These are phyloP conservation scores for Rhynchosporium agropyri DNA, from an alignment of 2,329 filamentous ascomycete genomes.

Conservation along the genomic window DNA sequence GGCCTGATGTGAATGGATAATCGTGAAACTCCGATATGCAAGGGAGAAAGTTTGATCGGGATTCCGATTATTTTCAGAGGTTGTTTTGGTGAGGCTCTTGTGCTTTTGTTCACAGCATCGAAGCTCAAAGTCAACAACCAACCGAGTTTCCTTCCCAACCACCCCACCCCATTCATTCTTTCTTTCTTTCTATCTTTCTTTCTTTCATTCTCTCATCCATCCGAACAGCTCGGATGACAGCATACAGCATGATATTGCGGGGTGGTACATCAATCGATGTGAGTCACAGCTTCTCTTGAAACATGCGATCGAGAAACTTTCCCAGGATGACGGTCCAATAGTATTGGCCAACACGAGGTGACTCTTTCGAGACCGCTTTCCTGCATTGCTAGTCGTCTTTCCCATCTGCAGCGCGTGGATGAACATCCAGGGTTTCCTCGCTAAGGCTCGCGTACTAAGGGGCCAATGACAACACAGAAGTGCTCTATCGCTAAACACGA, in stretches of 20 bases:
- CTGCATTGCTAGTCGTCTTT: constrained; percentile 23
- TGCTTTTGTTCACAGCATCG: background rate
- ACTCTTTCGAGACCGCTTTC: constrained; percentile 26
- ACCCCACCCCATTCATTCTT: background rate
- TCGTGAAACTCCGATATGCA: background rate
- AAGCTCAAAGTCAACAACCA: too few species aligned
- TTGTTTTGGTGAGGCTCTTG: constrained; percentile 2
- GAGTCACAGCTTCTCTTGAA: constrained; percentile 39
- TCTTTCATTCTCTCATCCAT: constrained; percentile 4
- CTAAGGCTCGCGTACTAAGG: constrained; percentile 32
- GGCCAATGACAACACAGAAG: constrained; percentile 32
- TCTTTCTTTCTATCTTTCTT: background rate
- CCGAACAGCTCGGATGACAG: constrained; percentile 29
- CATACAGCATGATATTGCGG: constrained; percentile 31
- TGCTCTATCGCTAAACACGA: constrained; percentile 35
- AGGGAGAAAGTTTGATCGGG: background rate
- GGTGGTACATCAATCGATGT: constrained; percentile 31
- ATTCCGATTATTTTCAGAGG: too few species aligned
- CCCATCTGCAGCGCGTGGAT: constrained; percentile 37
- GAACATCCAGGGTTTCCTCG: constrained; percentile 24
- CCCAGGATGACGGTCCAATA: constrained; percentile 25
- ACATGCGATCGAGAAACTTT: constrained; percentile 38
- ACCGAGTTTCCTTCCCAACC: constrained; percentile 12
- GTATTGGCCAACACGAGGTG: constrained; percentile 29
- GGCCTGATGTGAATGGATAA: background rate